Percentiles rank a stretch among this genome's conserved stretches.
These are phyloP conservation scores for Paraglomus brasilianum DNA, from an alignment of 192 early-diverging fungal species.

Conservation along the genomic window DNA sequence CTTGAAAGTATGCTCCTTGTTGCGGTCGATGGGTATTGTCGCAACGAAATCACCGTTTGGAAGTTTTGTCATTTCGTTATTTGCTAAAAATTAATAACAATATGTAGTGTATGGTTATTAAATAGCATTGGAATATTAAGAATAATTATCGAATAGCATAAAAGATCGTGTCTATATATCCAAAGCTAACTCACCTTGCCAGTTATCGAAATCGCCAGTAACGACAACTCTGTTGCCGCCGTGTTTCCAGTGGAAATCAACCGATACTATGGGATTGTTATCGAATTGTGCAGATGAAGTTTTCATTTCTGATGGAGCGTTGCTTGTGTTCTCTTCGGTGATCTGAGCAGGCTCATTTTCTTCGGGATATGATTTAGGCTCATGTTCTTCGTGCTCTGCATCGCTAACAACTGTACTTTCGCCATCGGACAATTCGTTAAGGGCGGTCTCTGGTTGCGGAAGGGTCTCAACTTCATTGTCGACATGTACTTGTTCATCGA, in stretches of 20 bases:
- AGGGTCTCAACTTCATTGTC: too few species aligned
- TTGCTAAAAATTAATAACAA: conserved; percentile 14
- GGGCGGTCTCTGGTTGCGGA: too few species aligned
- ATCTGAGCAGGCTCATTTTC: too few species aligned
- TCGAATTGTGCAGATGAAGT: not conserved
- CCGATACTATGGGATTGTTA: not conserved
- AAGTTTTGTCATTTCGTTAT: conserved; percentile 12
- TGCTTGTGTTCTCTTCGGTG: too few species aligned
- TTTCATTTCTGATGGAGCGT: conserved; percentile 17
- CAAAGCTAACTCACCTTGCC: conserved; percentile 27
- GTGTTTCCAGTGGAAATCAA: conserved; percentile 35
- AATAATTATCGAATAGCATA: not conserved
- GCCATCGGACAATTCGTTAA: too few species aligned
- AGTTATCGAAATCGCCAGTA: conserved; percentile 39
- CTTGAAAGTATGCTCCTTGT: conserved; percentile 34
- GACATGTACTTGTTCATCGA: too few species aligned
- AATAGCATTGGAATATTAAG: not conserved
- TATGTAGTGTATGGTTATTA: not conserved
- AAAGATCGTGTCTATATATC: not conserved
- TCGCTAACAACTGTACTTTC: too few species aligned
- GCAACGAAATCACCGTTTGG: conserved; percentile 27
- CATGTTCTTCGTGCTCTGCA: too few species aligned
- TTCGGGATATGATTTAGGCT: too few species aligned
- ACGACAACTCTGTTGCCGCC: conserved; percentile 33
- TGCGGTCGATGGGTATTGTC: conserved; percentile 22